These are phyloP conservation scores for Xylariales sp. DNA, from an alignment of 2,329 filamentous ascomycete species.

Conservation along the genomic window DNA sequence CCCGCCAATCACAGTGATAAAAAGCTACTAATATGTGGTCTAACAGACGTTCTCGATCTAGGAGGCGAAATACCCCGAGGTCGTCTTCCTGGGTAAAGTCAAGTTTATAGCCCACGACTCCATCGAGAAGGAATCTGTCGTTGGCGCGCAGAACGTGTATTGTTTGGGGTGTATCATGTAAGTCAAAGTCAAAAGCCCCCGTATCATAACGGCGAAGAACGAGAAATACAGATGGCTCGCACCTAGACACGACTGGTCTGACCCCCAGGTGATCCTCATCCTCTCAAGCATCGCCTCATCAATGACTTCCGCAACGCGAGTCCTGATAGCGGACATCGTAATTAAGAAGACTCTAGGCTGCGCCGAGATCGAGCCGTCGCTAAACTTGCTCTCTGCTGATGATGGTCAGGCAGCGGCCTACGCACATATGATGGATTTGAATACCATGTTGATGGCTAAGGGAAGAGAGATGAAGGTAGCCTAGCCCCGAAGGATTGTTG, in stretches of 20 bases:
- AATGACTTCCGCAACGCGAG: constrained; percentile 6
- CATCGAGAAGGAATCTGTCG: constrained; percentile 22
- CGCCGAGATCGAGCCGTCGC: constrained; percentile 13
- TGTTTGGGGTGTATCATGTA: constrained; percentile 15
- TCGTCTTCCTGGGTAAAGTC: constrained; percentile 14
- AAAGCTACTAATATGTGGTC: constrained; percentile 2
- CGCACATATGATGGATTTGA: constrained; percentile 14
- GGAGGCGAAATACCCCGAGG: constrained; percentile 15
- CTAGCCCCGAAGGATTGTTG: constrained; percentile 14
- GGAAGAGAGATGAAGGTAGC: constrained; percentile 10
- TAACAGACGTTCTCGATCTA: constrained; percentile 14
- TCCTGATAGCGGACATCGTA: constrained; percentile 17
- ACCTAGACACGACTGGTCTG: constrained; percentile 13
- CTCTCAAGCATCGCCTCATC: constrained; percentile 7
- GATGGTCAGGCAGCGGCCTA: constrained; percentile 10
- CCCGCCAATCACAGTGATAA: too few relatives aligned
- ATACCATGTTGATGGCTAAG: constrained; percentile 18
- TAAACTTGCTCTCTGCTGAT: constrained; percentile 15
- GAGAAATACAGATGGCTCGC: too few relatives aligned
- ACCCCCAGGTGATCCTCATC: not conserved
- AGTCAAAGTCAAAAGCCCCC: too few relatives aligned
- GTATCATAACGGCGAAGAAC: too few relatives aligned
- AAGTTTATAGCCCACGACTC: constrained; percentile 22
- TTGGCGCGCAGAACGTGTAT: constrained; percentile 23
- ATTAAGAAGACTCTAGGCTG: constrained; percentile 15